phyloP scores from a whole-genome alignment of 2,329 filamentous ascomycete genomes.

The Microdochium paspali region DNA sequence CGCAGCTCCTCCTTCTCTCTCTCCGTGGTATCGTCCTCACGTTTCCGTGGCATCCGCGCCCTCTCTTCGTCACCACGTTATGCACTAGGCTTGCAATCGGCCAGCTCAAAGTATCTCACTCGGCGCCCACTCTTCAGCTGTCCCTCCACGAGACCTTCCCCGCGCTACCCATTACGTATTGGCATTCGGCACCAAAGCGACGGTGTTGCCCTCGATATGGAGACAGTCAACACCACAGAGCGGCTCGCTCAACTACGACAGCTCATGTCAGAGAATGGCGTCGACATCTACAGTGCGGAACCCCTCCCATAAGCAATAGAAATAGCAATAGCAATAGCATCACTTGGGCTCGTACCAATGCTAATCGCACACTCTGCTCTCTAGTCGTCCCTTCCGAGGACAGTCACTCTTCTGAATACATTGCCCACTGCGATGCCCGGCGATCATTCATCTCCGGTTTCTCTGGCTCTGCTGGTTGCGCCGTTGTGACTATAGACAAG shows the following conservation, averaged over 20 bases:
- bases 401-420: slow-evolving; percentile 95
- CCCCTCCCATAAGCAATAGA: no score
- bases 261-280: slow-evolving; percentile 77
- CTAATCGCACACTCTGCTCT: slow-evolving; percentile 3
- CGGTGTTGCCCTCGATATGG: slow-evolving; percentile 44
- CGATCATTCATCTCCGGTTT: slow-evolving; percentile 91
- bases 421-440: slow-evolving; percentile 87
- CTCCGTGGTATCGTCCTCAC: neutral
- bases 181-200: neutral
- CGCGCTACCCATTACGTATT: neutral
- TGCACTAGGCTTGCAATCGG: neutral
- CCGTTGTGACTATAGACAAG: slow-evolving; percentile 76
- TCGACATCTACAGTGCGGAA: slow-evolving; percentile 83
- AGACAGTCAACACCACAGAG: slow-evolving; percentile 66
- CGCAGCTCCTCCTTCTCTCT: neutral
- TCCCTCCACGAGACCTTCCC: neutral
- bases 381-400: slow-evolving; percentile 94
- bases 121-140: neutral
- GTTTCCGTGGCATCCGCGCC: neutral
- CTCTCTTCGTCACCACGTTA: neutral
- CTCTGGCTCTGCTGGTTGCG: slow-evolving; percentile 88
- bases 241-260: slow-evolving; percentile 69
- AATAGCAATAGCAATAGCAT: no score
- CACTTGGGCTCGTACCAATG: no score
- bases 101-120: neutral